Conservation (phyloP, 2,329 filamentous ascomycete genomes). For the Xylariales sp. region DNA sequence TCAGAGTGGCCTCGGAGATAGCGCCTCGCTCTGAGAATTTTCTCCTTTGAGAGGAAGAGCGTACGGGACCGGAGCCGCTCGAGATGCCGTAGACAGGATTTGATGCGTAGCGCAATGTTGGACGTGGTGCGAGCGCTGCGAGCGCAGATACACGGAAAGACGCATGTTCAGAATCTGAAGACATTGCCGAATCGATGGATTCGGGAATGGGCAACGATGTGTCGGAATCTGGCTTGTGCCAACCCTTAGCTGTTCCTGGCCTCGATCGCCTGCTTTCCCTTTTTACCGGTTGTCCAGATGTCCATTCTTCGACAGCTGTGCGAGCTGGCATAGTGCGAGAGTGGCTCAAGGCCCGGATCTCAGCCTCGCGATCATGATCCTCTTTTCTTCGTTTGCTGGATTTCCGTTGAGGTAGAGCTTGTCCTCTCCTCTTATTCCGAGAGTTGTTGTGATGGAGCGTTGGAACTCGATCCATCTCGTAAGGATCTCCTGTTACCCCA, state of each 20-base stretch:
- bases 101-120: constrained; percentile 72
- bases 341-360: constrained; percentile 80
- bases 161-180: constrained; percentile 67
- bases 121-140: constrained; percentile 78
- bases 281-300: constrained; percentile 55
- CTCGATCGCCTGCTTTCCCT: constrained; percentile 64
- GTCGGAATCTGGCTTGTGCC: constrained; percentile 63
- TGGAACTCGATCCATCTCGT: constrained; percentile 34
- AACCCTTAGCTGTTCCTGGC: constrained; percentile 45
- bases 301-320: constrained; percentile 54
- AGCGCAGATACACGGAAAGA: constrained; percentile 79
- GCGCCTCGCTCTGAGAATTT: constrained; percentile 44
- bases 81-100: constrained; percentile 53
- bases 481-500: constrained; percentile 13
- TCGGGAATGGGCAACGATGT: constrained; percentile 70
- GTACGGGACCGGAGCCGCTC: constrained; percentile 38
- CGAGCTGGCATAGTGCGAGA: constrained; percentile 55
- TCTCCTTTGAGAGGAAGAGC: constrained; percentile 47
- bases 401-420: constrained; percentile 61
- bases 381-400: constrained; percentile 74
- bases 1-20: constrained; percentile 58
- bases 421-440: constrained; percentile 55
- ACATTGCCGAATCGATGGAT: constrained; percentile 73
- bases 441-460: constrained; percentile 49
- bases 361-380: constrained; percentile 76